Percentiles rank a stretch among this genome's conserved stretches.
Conservation (phyloP, 306 rosid genomes). For the Clitoria ternatea region DNA sequence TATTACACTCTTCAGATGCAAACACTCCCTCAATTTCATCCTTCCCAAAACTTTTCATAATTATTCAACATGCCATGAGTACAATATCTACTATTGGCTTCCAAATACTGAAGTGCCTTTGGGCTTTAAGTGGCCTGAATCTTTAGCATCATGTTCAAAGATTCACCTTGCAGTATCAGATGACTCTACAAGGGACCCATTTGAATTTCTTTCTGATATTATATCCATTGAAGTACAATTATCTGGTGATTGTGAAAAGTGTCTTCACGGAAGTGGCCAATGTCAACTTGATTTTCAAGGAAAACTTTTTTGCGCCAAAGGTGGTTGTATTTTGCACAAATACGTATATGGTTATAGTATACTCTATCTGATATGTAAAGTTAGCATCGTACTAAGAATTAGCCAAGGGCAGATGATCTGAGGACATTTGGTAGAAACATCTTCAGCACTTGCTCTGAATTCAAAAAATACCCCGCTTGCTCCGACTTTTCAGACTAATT, state of each 20-base stretch:
- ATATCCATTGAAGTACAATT: not conserved
- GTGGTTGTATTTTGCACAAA: not conserved
- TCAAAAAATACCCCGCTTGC: no score
- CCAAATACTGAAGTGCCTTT: not conserved
- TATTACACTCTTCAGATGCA: slow-evolving; percentile 28
- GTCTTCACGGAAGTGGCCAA: not conserved
- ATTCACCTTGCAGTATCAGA: slow-evolving; percentile 14
- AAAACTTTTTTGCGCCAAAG: slow-evolving; percentile 14
- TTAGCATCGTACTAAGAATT: not conserved
- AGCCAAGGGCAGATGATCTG: not conserved
- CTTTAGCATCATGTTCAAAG: slow-evolving; percentile 20
- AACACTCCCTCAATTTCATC: not conserved
- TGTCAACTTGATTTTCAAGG: slow-evolving; percentile 9
- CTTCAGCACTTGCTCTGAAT: no score
- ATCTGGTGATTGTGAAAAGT: slow-evolving; percentile 7
- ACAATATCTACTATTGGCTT: slow-evolving; percentile 9
- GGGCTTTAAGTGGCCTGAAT: not conserved
- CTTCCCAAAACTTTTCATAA: not conserved
- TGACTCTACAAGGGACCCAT: not conserved
- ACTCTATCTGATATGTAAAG: not conserved
- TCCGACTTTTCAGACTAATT: not conserved
- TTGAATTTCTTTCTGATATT: not conserved
- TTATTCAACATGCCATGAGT: not conserved
- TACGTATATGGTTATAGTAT: not conserved
- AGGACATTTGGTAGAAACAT: not conserved